phyloP scores from a whole-genome alignment of 1,284 basidiomycete species.

The Tetrapyrgos nigripes region DNA sequence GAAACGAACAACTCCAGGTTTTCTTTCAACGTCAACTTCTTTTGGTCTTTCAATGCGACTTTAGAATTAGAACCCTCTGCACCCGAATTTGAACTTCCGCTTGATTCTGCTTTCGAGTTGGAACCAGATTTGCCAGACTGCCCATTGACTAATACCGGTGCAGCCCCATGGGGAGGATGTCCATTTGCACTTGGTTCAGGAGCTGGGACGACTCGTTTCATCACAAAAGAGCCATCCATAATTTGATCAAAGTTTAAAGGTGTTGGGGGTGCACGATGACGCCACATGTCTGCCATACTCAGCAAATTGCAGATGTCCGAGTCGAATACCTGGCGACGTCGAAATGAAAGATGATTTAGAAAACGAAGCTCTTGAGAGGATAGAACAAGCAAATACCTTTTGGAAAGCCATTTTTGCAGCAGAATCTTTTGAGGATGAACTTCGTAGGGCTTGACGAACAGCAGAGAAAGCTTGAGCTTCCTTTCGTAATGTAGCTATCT shows the following conservation, averaged over 20 bases:
- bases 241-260: constrained; percentile 85
- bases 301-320: constrained; percentile 90
- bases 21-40: constrained; percentile 76
- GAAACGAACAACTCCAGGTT: constrained; percentile 84
- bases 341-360: not conserved
- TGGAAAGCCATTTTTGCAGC: constrained; percentile 82
- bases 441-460: constrained; percentile 72
- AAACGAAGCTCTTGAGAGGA: too few species aligned
- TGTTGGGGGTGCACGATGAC: constrained; percentile 81
- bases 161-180: constrained; percentile 26
- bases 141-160: constrained; percentile 26
- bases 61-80: constrained; percentile 23
- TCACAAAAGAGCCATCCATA: constrained; percentile 61
- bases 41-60: constrained; percentile 80
- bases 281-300: constrained; percentile 99
- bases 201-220: constrained; percentile 33
- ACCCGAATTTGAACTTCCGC: constrained; percentile 20
- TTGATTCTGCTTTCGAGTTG: constrained; percentile 22
- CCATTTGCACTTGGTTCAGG: constrained; percentile 31
- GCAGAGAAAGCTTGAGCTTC: constrained; percentile 90
- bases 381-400: too few species aligned
- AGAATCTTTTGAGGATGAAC: constrained; percentile 44
- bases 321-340: constrained; percentile 75
- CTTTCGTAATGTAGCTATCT: constrained; percentile 89
- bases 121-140: constrained; percentile 17